Evolutionary conservation across 306 rosid genomes (phyloP), one percentile per base, ranked within the genome.

Genomic region (Oemleria cerasiformis): DNA sequence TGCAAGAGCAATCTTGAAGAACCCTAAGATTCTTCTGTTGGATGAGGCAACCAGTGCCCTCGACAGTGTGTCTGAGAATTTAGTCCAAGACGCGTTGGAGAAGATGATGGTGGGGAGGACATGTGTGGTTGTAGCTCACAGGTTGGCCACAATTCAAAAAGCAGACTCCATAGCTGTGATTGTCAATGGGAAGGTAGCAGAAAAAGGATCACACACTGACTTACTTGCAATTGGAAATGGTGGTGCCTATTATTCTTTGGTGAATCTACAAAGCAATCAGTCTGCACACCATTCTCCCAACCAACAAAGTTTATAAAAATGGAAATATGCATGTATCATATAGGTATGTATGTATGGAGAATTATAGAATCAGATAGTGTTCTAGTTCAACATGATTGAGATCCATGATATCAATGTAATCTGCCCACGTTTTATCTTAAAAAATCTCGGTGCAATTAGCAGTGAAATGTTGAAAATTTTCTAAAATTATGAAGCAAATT

Each of bases 31-130:
- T 65, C 88, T 90, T 72, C 89, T 85, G 4, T 67, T 92, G 36
- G 98, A 92, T 58, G 98, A 88, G 68, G 96, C 96, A 59, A 88
- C 96, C 43, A 90, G 92, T 75, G 96, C 96, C 2, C 84, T 92
- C 5, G 96, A 90, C 54, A 92, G 96, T 19, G 71, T 63, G 11
- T 92, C 96, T 36, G 96, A 90, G 78, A 85, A 72, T 50, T 65
- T 88, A 50, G 96, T 90, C 58, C 96, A 92, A 62, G 91, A 84
- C 73, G 91, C 96, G 13, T 23, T 81, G 21, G 92, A 92, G 78
- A 85, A 88, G 80, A 86, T 90, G 86, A 85, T 90, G 96, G 81
- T 85, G n/a, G 83, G 86, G 55, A 82, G 92, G 79, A 90, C 96
- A 53, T 79, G 96, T 71, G 83, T 85, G 8, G 82, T 88, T 20